Percentiles rank a stretch among this genome's conserved stretches.
Conservation (phyloP, 1,284 basidiomycete species). For the Boletellus dicymbophilus region DNA sequence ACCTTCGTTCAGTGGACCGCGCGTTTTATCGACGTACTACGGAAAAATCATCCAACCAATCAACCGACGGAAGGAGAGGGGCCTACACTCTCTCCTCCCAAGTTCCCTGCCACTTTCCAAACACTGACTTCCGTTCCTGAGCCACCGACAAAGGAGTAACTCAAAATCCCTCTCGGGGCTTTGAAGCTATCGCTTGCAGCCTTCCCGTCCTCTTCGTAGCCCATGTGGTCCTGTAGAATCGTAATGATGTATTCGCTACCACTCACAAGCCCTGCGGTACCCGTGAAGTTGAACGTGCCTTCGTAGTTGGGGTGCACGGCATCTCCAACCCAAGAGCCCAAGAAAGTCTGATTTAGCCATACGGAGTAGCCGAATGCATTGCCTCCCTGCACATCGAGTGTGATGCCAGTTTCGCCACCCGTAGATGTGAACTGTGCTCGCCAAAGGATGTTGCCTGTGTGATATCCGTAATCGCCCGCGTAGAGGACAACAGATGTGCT, state of each 20-base stretch:
- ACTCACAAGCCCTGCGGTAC: conserved; percentile 4
- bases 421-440: conserved; percentile 49
- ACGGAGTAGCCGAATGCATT: conserved; percentile 48
- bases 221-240: conserved; percentile 57
- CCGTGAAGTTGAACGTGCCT: conserved; percentile 30
- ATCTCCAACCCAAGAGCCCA: conserved; percentile 51
- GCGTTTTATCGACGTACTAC: conserved; percentile 38
- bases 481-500: conserved; percentile 45
- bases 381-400: conserved; percentile 45
- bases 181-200: conserved; percentile 46
- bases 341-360: conserved; percentile 49
- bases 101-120: conserved; percentile 52
- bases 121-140: conserved; percentile 33
- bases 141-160: conserved; percentile 44
- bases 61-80: background rate
- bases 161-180: conserved; percentile 44
- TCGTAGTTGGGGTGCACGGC: conserved; percentile 34
- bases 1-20: conserved; percentile 52
- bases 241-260: conserved; percentile 46
- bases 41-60: background rate
- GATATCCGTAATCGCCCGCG: conserved; percentile 55
- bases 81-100: conserved; percentile 47
- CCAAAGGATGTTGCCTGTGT: conserved; percentile 58
- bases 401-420: conserved; percentile 43
- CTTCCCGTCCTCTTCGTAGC: conserved; percentile 45